phyloP scores from a whole-genome alignment of 2,329 filamentous ascomycete genomes.

The Dothidotthia symphoricarpi region DNA sequence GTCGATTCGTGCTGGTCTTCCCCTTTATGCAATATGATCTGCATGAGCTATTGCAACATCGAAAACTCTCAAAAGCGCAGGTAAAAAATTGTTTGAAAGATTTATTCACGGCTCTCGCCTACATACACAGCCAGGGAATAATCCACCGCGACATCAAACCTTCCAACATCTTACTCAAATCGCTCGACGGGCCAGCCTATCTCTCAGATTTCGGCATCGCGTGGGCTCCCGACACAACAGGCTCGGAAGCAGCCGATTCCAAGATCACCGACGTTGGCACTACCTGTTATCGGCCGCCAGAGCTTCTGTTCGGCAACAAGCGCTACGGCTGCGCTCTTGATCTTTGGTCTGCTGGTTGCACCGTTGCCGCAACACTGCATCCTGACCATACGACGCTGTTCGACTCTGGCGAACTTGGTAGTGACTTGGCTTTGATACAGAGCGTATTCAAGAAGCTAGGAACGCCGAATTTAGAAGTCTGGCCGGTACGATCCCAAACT shows the following conservation, averaged over 20 bases:
- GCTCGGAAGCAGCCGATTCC: conserved; percentile 60
- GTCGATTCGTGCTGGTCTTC: conserved; percentile 75
- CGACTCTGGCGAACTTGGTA: conserved; percentile 84
- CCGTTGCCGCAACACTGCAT: conserved; percentile 72
- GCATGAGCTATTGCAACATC: conserved; percentile 60
- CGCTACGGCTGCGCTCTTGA: conserved; percentile 72
- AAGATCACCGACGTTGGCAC: conserved; percentile 96
- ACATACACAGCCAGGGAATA: conserved; percentile 72
- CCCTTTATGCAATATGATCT: conserved; percentile 79
- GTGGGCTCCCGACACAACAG: conserved; percentile 64
- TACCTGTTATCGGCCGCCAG: conserved; percentile 84
- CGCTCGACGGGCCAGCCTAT: conserved; percentile 67
- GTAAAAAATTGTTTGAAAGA: conserved; percentile 59
- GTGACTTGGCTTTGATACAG: conserved; percentile 83
- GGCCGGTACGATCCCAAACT: conserved; percentile 62
- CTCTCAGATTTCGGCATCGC: conserved; percentile 91
- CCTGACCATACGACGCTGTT: conserved; percentile 65
- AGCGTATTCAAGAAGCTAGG: conserved; percentile 92
- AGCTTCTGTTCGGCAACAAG: conserved; percentile 81
- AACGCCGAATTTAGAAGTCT: conserved; percentile 74
- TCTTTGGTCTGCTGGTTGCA: conserved; percentile 84
- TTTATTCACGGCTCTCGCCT: conserved; percentile 66
- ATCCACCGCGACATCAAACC: conserved; percentile 95
- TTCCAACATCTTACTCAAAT: conserved; percentile 75
- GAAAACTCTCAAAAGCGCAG: conserved; percentile 43